A percentile compares a stretch with the other conserved stretches of the same genome.
Evolutionary conservation across 108 stramenopile species (phyloP).

Genomic region (Skeletonema potamos): DNA sequence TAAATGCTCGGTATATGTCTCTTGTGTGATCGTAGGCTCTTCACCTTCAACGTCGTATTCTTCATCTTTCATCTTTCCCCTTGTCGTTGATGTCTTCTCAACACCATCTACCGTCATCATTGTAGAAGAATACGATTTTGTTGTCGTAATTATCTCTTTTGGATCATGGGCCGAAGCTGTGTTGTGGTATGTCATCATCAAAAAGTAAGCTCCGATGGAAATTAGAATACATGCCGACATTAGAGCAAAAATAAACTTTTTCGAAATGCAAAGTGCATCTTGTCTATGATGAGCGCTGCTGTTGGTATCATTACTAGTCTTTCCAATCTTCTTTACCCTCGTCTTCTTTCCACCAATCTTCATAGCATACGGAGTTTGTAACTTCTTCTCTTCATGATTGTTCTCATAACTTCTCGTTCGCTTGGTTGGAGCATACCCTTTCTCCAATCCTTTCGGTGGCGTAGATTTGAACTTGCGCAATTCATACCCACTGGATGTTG

Average conservation of each 20-base stretch:
- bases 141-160: neutral
- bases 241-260: neutral
- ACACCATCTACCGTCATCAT: neutral
- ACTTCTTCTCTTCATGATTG: too few relatives aligned
- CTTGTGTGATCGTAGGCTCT: too few relatives aligned
- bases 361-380: too few relatives aligned
- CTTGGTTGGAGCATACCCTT: neutral
- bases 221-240: neutral
- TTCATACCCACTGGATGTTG: neutral
- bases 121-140: too few relatives aligned
- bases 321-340: too few relatives aligned
- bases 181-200: neutral
- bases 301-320: neutral
- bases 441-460: neutral
- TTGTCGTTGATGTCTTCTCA: neutral
- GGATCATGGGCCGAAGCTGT: neutral
- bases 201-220: neutral
- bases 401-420: too few relatives aligned
- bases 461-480: neutral
- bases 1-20: too few relatives aligned
- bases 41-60: too few relatives aligned
- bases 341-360: too few relatives aligned
- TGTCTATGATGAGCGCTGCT: neutral
- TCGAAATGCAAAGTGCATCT: neutral
- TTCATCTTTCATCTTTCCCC: too few relatives aligned